Percentiles rank a stretch among this genome's conserved stretches.
Evolutionary conservation across 805 yeast genomes (phyloP).

Genomic region (Barnettozyma sucrosica): DNA sequence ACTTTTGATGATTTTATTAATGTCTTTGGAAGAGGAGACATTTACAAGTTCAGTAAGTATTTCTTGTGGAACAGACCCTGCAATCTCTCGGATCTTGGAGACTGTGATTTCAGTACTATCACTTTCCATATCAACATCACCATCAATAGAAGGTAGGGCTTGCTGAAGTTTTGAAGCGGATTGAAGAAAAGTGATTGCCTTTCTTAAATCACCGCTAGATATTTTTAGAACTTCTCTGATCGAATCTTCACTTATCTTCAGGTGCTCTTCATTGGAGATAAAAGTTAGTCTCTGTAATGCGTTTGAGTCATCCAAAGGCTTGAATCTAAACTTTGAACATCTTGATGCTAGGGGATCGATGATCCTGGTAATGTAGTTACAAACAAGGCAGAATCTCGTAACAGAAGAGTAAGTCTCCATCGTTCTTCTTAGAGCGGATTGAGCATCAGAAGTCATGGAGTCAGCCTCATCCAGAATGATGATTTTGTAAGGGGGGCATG

Average conservation of each 20-base stretch:
- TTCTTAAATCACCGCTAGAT: constrained; percentile 86
- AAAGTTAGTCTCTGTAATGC: constrained; percentile 63
- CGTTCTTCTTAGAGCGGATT: constrained; percentile 88
- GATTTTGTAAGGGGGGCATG: constrained; percentile 95
- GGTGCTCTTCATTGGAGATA: constrained; percentile 47
- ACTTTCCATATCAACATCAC: constrained; percentile 32
- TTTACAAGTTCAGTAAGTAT: constrained; percentile 38
- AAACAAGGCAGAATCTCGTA: constrained; percentile 88
- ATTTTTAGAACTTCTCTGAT: constrained; percentile 61
- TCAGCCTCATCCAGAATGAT: constrained; percentile 94
- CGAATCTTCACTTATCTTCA: constrained; percentile 41
- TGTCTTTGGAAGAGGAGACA: constrained; percentile 30
- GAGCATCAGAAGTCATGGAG: constrained; percentile 97
- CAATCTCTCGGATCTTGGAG: constrained; percentile 55
- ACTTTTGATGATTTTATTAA: constrained; percentile 30
- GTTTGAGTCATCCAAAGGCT: constrained; percentile 61
- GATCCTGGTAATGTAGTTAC: constrained; percentile 94
- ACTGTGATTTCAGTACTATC: constrained; percentile 32
- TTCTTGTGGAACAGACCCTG: constrained; percentile 63
- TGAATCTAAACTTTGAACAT: constrained; percentile 92
- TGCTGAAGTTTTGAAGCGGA: constrained; percentile 61
- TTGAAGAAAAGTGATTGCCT: constrained; percentile 86
- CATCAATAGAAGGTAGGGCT: constrained; percentile 11
- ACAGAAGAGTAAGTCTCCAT: constrained; percentile 90
- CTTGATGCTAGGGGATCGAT: constrained; percentile 96